These are phyloP conservation scores for Paxillus ammoniavirescens DNA, from an alignment of 768 basidiomycete species.

Conservation along the genomic window DNA sequence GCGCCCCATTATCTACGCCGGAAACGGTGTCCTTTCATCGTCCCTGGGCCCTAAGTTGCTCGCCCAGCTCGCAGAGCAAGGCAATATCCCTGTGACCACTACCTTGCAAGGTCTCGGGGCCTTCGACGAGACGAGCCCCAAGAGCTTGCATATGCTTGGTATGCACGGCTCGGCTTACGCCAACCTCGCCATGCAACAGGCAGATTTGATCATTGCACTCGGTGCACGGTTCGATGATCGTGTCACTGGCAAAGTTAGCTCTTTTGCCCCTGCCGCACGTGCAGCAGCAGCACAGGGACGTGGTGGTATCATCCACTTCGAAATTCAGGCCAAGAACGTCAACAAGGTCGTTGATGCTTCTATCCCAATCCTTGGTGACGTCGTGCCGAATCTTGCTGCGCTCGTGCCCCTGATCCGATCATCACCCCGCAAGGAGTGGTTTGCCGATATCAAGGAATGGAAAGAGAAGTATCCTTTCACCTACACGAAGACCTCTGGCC, in stretches of 20 bases:
- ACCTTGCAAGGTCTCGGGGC: slow-evolving; percentile 95
- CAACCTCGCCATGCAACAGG: slow-evolving; percentile 96
- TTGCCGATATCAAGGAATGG: slow-evolving; percentile 78
- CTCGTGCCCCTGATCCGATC: slow-evolving; percentile 78
- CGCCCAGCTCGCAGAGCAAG: slow-evolving; percentile 70
- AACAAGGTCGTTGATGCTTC: slow-evolving; percentile 98
- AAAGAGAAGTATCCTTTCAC: slow-evolving; percentile 91
- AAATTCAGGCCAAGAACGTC: slow-evolving; percentile 97
- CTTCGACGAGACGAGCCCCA: slow-evolving; percentile 87
- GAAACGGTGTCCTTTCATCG: slow-evolving; percentile 84
- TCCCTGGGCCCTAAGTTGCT: slow-evolving; percentile 82
- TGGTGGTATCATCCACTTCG: slow-evolving; percentile 99
- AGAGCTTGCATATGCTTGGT: slow-evolving; percentile 94
- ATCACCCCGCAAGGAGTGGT: slow-evolving; percentile 75
- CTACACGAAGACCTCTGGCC: slow-evolving; percentile 56
- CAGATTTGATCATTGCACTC: slow-evolving; percentile 96
- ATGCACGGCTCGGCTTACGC: slow-evolving; percentile 99
- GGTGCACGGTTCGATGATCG: slow-evolving; percentile 98
- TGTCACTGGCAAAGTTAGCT: slow-evolving; percentile 86
- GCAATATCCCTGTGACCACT: slow-evolving; percentile 96
- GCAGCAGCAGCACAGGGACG: slow-evolving; percentile 82
- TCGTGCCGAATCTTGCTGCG: slow-evolving; percentile 74
- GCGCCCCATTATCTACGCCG: slow-evolving; percentile 90
- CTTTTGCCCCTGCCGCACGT: slow-evolving; percentile 88
- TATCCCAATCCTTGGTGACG: slow-evolving; percentile 93